Base-by-base conservation (phyloP, 2,329 filamentous ascomycete genomes). In the Tolypocladium pustulatum region DNA sequence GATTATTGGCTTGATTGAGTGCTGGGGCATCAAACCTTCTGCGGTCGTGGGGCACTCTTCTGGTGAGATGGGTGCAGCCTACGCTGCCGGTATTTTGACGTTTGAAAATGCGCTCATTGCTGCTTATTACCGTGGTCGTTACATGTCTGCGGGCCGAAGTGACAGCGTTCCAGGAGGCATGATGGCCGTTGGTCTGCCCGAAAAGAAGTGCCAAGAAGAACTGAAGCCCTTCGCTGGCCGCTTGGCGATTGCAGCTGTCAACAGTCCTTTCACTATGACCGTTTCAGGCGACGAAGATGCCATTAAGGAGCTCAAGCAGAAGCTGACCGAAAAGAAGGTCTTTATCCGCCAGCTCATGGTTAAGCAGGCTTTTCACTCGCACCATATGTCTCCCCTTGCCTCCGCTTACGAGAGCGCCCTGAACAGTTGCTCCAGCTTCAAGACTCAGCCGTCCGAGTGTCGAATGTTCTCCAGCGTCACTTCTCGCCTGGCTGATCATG, bases 1-100 rank as follows among this genome's bases (percentile, higher is more conserved):
- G 1, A 59, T 78, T 2, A 66, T 73, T 3, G 67, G 73, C 9
- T 59, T 78, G 3, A 59, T 78, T 1, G 40, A 43, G 20, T 43
- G 40, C 40, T 43, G 40, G 40, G 40, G 6, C n/a, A 22, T 43
- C 8, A 43, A 43, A 20, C 40, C 40, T 43, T 43, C 40, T 22
- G 40, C 40, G 17, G 40, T 43, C 20, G 40, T 43, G 40, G 40
- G 40, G 7, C 40, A 43, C 9, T 43, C 40, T 7, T 43, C 40
- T 22, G 40, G 40, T 22, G 40, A 43, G 40, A 43, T 43, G 40
- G 40, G 40, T 22, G 40, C 40, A n/a, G 40, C 40, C n/a, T 43
- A 43, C 10, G 40, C 40, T 43, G 13, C 40, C 40, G 40, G 40
- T 20, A 43, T 43, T 43, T 7, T 43, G 20, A 43, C 40, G 20